Evolutionary conservation across 2,329 filamentous ascomycete genomes (phyloP), one percentile per base, ranked within the genome.

Genomic region (Thelonectria blattea): DNA sequence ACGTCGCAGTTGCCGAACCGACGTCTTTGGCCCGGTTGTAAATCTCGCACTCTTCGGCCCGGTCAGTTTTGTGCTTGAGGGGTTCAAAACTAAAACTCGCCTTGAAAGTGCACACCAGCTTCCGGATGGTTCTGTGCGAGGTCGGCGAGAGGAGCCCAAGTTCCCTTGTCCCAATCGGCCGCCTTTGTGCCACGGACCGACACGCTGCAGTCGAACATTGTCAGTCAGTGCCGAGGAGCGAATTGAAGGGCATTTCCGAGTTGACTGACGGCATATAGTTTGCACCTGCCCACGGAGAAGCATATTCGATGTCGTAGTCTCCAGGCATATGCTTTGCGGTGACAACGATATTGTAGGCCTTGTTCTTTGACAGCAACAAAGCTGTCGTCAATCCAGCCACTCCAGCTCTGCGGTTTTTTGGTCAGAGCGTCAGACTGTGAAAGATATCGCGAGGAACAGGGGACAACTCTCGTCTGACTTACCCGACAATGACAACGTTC

Each of bases 271-370:
- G 91, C 59, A 90, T 73, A 70, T 87, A 89, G 72, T 94, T 93
- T 62, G 91, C 92, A 15, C 92, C 92, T 2, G 92, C 92, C 90
- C 91, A 95, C 0, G 91, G 92, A 5, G 91, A 95, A 0, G 91
- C 88, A 74, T 96, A 97, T 79, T 95, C 90, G 65, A 93, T 89
- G 45, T 56, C 53, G 9, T 56, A 56, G 12, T 56, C 53, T 17
- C 53, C 53, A 1, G 53, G 53, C 53, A 56, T 56, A 30, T 49
- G 48, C 45, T 56, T 47, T 24, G 53, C 53, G 9, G 48, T 45
- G 7, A 56, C 53, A 4, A 49, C 7, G 18, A 56, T 27, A 7
- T 32, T 49, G 53, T 56, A 42, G 4, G 22, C 15, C 9, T 47
- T 37, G 12, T 56, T 56, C 30, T 27, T 47, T 37, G 45, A 49